A percentile compares a stretch with the other conserved stretches of the same genome.
Conservation (phyloP, 2,329 filamentous ascomycete genomes). For the Pseudopyricularia javanii region DNA sequence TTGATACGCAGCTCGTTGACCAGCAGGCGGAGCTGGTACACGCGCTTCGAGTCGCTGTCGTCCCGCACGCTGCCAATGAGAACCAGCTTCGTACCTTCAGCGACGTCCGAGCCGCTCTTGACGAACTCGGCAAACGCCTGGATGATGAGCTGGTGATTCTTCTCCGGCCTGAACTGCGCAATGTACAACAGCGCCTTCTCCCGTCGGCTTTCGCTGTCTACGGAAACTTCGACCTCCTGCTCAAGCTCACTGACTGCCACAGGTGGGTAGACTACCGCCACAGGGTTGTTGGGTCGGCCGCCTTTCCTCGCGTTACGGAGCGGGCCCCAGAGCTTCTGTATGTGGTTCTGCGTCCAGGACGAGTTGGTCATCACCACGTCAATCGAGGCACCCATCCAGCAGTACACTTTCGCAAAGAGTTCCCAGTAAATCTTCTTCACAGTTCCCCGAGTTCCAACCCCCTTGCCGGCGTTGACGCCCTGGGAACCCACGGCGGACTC, state of each 20-base stretch:
- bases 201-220: constrained; percentile 55
- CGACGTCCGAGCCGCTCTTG: constrained; percentile 37
- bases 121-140: constrained; percentile 72
- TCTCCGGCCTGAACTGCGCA: constrained; percentile 93
- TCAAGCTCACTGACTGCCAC: constrained; percentile 81
- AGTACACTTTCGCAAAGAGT: constrained; percentile 71
- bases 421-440: constrained; percentile 79
- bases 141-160: constrained; percentile 83
- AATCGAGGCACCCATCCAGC: constrained; percentile 67
- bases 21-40: constrained; percentile 78
- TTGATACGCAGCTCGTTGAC: constrained; percentile 79
- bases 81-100: constrained; percentile 53
- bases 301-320: constrained; percentile 27
- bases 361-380: constrained; percentile 98
- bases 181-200: constrained; percentile 77
- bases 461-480: constrained; percentile 76
- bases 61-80: constrained; percentile 90
- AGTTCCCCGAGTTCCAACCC: constrained; percentile 55
- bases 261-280: constrained; percentile 78
- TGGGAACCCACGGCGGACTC: constrained; percentile 41
- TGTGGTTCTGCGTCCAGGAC: constrained; percentile 80
- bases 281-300: constrained; percentile 30
- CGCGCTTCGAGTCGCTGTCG: constrained; percentile 63
- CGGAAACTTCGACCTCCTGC: constrained; percentile 58
- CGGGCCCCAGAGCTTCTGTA: constrained; percentile 67